Evolutionary conservation across 768 basidiomycete genomes (phyloP).

Genomic region (Pulveroboletus sp.): DNA sequence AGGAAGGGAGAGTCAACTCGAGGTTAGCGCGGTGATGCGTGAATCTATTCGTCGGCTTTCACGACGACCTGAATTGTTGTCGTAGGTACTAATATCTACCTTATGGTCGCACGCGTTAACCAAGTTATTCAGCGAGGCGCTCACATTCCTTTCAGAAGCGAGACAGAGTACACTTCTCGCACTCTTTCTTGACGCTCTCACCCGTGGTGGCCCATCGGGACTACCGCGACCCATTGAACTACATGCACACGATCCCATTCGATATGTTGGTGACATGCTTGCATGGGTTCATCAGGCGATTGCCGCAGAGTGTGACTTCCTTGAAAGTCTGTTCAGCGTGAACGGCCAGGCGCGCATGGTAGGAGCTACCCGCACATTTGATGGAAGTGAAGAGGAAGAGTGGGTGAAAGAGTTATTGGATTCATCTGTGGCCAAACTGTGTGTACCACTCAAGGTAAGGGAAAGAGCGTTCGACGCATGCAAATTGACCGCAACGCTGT

Average conservation of each 20-base stretch:
- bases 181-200: conserved; percentile 85
- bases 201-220: conserved; percentile 81
- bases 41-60: conserved; percentile 76
- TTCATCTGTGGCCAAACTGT: conserved; percentile 75
- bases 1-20: conserved; percentile 69
- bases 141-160: conserved; percentile 73
- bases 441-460: conserved; percentile 81
- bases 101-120: background rate
- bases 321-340: conserved; percentile 82
- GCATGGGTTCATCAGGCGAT: conserved; percentile 98
- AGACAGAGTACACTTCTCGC: conserved; percentile 78
- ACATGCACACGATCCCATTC: conserved; percentile 95
- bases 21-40: conserved; percentile 61
- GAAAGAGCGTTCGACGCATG: background rate
- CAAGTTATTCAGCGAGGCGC: conserved; percentile 57
- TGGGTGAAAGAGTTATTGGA: conserved; percentile 83
- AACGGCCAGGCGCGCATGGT: conserved; percentile 61
- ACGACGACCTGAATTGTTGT: conserved; percentile 71
- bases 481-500: background rate
- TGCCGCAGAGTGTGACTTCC: conserved; percentile 91
- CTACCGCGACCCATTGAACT: conserved; percentile 92
- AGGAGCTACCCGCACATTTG: conserved; percentile 59
- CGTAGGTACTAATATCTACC: conserved; percentile 16
- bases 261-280: conserved; percentile 97
- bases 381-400: conserved; percentile 64